Conservation (phyloP, 2,329 filamentous ascomycete genomes). For the Paraphaeosphaeria sporulosa region DNA sequence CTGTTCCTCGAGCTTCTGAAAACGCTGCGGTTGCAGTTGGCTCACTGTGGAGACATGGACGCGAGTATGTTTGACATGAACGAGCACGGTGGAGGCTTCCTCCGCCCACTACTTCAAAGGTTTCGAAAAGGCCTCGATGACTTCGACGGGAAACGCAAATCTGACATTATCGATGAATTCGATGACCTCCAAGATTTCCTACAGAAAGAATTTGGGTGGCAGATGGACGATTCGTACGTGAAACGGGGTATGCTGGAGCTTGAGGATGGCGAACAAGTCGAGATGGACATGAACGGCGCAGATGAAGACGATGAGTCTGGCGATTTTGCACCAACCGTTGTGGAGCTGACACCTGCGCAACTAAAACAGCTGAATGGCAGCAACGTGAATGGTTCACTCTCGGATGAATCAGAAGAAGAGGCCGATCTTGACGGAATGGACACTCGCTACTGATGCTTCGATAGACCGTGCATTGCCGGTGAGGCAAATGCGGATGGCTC, state of each 20-base stretch:
- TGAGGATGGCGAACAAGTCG: constrained; percentile 69
- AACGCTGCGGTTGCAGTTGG: constrained; percentile 61
- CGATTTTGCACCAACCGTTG: constrained; percentile 69
- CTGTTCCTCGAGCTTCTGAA: constrained; percentile 63
- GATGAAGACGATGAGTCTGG: constrained; percentile 70
- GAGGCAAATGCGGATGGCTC: constrained; percentile 19
- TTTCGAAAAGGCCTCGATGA: constrained; percentile 63
- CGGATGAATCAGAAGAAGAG: constrained; percentile 49
- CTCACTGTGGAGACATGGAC: constrained; percentile 65
- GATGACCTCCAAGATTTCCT: constrained; percentile 64
- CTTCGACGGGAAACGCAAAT: constrained; percentile 49
- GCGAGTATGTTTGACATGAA: constrained; percentile 67
- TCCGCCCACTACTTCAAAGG: constrained; percentile 60
- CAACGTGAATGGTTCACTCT: constrained; percentile 29
- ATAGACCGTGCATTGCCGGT: constrained; percentile 31
- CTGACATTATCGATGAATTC: constrained; percentile 61
- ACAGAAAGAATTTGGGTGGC: constrained; percentile 64
- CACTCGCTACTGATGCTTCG: constrained; percentile 41
- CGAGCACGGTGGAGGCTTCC: constrained; percentile 60
- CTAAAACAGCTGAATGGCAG: constrained; percentile 45
- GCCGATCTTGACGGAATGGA: constrained; percentile 50
- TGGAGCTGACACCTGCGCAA: constrained; percentile 60
- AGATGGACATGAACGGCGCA: constrained; percentile 62
- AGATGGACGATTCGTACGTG: constrained; percentile 62
- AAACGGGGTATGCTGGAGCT: constrained; percentile 66